These are phyloP conservation scores for Bombardia bombarda DNA, from an alignment of 495 filamentous ascomycete species.

Conservation along the genomic window DNA sequence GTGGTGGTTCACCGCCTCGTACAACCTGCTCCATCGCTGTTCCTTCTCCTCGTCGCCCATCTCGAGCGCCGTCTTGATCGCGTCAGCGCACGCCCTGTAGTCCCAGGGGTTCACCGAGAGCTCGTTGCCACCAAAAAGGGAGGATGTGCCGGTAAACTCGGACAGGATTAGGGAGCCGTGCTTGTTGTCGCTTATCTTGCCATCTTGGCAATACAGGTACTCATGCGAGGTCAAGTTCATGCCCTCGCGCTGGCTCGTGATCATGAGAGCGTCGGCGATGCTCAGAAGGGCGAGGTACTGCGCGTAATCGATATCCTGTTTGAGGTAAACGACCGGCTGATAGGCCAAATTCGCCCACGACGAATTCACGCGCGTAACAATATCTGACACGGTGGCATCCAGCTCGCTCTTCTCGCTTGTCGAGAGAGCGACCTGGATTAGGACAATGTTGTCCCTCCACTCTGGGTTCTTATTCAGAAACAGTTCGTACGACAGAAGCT, in stretches of 20 bases:
- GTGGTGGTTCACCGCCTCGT: slow-evolving; percentile 65
- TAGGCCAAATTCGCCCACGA: slow-evolving; percentile 80
- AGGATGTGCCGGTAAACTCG: slow-evolving; percentile 87
- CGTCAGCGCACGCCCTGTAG: slow-evolving; percentile 73
- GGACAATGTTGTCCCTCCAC: slow-evolving; percentile 75
- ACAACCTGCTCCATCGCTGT: slow-evolving; percentile 64
- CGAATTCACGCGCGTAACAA: slow-evolving; percentile 87
- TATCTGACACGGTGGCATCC: slow-evolving; percentile 79
- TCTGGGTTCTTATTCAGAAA: slow-evolving; percentile 90
- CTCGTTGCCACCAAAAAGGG: slow-evolving; percentile 67
- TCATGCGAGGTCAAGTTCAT: slow-evolving; percentile 95
- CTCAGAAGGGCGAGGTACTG: slow-evolving; percentile 86
- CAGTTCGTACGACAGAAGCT: slow-evolving; percentile 83
- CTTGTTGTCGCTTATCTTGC: slow-evolving; percentile 60
- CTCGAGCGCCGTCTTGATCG: slow-evolving; percentile 71
- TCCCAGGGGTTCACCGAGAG: slow-evolving; percentile 92
- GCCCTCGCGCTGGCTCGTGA: slow-evolving; percentile 85
- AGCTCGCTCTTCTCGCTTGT: slow-evolving; percentile 80
- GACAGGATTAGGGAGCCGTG: slow-evolving; percentile 83
- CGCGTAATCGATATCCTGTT: slow-evolving; percentile 84
- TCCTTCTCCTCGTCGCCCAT: slow-evolving; percentile 66
- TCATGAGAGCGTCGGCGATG: slow-evolving; percentile 83
- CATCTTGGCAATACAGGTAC: slow-evolving; percentile 88
- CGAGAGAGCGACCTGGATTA: slow-evolving; percentile 89
- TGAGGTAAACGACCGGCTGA: slow-evolving; percentile 85